Percentiles rank a stretch among this genome's conserved stretches.
Evolutionary conservation across 805 yeast species (phyloP).

Genomic region (Candida railenensis): DNA sequence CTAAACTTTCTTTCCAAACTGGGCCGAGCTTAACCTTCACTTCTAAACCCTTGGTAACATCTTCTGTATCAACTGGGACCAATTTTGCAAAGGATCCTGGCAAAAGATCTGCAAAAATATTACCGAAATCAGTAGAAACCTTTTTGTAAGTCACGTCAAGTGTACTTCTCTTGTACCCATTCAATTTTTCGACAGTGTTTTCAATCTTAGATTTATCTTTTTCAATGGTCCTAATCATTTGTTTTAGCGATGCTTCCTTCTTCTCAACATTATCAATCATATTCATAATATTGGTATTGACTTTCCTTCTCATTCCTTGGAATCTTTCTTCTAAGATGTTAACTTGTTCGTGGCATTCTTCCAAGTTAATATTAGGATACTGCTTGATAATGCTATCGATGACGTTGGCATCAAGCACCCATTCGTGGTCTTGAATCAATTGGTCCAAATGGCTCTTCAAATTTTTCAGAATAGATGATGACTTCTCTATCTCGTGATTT

Average conservation of each 20-base stretch:
- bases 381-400: constrained; percentile 57
- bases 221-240: constrained; percentile 83
- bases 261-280: constrained; percentile 91
- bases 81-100: constrained; percentile 90
- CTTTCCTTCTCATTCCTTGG: constrained; percentile 73
- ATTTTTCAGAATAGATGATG: constrained; percentile 33
- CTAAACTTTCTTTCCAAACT: constrained; percentile 94
- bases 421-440: constrained; percentile 57
- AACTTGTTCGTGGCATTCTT: constrained; percentile 59
- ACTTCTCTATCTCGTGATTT: constrained; percentile 54
- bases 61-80: constrained; percentile 76
- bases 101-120: constrained; percentile 79
- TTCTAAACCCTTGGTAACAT: constrained; percentile 86
- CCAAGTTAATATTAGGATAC: constrained; percentile 61
- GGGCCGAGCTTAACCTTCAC: constrained; percentile 86
- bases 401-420: constrained; percentile 69
- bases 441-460: constrained; percentile 41
- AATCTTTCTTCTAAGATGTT: constrained; percentile 56
- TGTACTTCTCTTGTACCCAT: constrained; percentile 82
- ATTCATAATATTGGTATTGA: constrained; percentile 82
- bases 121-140: constrained; percentile 87
- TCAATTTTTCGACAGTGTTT: constrained; percentile 79
- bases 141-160: constrained; percentile 80
- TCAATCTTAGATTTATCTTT: constrained; percentile 87
- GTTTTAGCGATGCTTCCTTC: constrained; percentile 72